Evolutionary conservation across 2,329 filamentous ascomycete genomes (phyloP).

Genomic region (Penicillium sp.): DNA sequence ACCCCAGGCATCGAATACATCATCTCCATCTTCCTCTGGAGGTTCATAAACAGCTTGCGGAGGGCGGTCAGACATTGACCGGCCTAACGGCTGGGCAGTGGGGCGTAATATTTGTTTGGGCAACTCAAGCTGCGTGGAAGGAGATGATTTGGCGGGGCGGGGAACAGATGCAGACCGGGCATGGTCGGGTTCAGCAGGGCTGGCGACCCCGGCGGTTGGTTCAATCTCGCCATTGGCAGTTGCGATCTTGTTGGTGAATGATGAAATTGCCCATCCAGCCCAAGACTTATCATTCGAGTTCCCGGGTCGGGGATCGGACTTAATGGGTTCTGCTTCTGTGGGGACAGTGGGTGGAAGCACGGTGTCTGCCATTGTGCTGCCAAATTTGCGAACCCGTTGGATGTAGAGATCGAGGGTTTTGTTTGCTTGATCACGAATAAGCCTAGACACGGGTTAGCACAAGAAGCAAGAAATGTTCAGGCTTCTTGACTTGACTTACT

Average conservation of each 20-base stretch:
- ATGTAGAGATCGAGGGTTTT: constrained; percentile 88
- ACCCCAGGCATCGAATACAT: constrained; percentile 74
- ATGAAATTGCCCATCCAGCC: constrained; percentile 98
- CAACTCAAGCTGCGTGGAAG: constrained; percentile 23
- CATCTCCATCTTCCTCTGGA: constrained; percentile 53
- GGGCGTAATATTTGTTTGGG: constrained; percentile 26
- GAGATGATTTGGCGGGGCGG: constrained; percentile 36
- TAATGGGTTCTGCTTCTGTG: constrained; percentile 44
- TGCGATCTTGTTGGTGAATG: constrained; percentile 92
- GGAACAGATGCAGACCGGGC: constrained; percentile 52
- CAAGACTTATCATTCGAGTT: constrained; percentile 74
- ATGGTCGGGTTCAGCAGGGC: constrained; percentile 44
- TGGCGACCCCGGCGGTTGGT: constrained; percentile 51
- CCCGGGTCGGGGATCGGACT: constrained; percentile 68
- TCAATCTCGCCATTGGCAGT: constrained; percentile 85
- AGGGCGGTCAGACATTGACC: constrained; percentile 43
- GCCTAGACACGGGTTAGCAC: constrained; percentile 32
- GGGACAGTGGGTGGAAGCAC: constrained; percentile 66
- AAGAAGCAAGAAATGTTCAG: neutral
- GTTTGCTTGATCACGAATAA: constrained; percentile 85
- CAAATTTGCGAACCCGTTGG: constrained; percentile 76
- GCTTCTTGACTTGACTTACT: constrained; percentile 47
- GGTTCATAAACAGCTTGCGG: constrained; percentile 48
- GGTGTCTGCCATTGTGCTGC: constrained; percentile 75
- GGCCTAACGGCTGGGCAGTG: constrained; percentile 30